Base-by-base conservation (phyloP, 1,284 basidiomycete genomes). In the Austroboletus niveus region DNA sequence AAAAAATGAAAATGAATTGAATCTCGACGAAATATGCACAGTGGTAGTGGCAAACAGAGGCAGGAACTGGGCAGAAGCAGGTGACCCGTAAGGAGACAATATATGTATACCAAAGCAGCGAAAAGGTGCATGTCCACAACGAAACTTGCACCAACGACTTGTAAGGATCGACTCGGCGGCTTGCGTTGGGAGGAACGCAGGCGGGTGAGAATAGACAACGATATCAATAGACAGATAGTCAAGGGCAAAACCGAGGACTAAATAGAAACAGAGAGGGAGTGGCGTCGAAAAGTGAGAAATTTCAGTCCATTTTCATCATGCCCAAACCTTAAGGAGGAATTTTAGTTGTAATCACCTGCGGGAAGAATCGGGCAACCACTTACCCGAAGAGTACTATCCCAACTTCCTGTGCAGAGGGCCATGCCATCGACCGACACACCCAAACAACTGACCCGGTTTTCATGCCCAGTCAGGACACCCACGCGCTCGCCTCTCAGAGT, bases 401-500 rank as follows among this genome's bases (percentile, higher is more conserved):
- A 99, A 68, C 87, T 92, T 53, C 96, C 96, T 38, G 97, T 99
- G 79, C 94, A 98, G 49, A 99, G 84, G 36, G 95, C 95, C 87
- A 97, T 96, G 44, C 96, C 96, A 66, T 98, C 95, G 38, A 88
- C 84, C 63, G 90, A 94, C 60, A 98, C 94, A 53, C 97, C 96
- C 65, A 99, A 76, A 77, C 95, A 98, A 65, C 89, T 92, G 59
- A 99, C 94, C 57, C 96, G 80, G 77, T 98, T 98, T 79, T 99
- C 96, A 69, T 99, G 97, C 12, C 95, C 96, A 34, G 94, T 92
- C 55, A 99, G 75, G 36, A 98, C 94, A 54, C 96, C 96, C 32
- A 98, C 94, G 52, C 96, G 88, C 72, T 99, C 96, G 52, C 94
- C 96, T 74, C 96, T 97, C 66, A 99, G 81, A 40, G 95, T 98